These are phyloP conservation scores for Sarocladium brachiariae DNA, from an alignment of 2,329 filamentous ascomycete species.

Conservation along the genomic window DNA sequence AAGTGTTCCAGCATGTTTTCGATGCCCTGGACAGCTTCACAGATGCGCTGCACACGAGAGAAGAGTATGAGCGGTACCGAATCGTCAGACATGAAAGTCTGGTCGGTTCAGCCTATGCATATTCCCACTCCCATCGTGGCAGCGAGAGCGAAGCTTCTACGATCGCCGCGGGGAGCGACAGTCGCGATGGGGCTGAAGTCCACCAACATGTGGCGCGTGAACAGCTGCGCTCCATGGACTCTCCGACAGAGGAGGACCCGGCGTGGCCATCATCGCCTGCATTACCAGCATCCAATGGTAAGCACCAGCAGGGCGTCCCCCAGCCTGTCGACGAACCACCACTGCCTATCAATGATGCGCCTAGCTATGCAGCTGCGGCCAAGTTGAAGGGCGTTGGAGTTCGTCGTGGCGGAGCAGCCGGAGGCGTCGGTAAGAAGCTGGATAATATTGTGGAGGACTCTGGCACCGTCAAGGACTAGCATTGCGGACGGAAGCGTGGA, in stretches of 20 bases:
- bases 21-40: slow-evolving; percentile 74
- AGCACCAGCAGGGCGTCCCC: neutral
- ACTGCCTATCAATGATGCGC: slow-evolving; percentile 6
- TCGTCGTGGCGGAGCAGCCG: slow-evolving; percentile 9
- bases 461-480: slow-evolving; percentile 1
- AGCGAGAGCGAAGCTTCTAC: slow-evolving; percentile 32
- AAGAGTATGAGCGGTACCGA: slow-evolving; percentile 54
- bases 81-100: slow-evolving; percentile 44
- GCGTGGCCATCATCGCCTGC: neutral
- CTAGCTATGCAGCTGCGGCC: slow-evolving; percentile 15
- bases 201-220: slow-evolving; percentile 5
- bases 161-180: slow-evolving; percentile 18
- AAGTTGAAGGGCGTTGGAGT: slow-evolving; percentile 23
- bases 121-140: slow-evolving; percentile 20
- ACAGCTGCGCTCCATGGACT: slow-evolving; percentile 1
- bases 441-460: slow-evolving; percentile 10
- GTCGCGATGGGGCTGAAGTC: slow-evolving; percentile 17
- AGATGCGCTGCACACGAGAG: slow-evolving; percentile 48
- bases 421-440: slow-evolving; percentile 2
- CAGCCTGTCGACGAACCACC: slow-evolving; percentile 2
- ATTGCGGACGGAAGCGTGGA: neutral
- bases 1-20: slow-evolving; percentile 89
- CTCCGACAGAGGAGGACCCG: neutral
- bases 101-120: slow-evolving; percentile 28
- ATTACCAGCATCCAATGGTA: neutral